A percentile compares a stretch with the other conserved stretches of the same genome.
These are phyloP conservation scores for Polyporus tsugae DNA, from an alignment of 1,284 basidiomycete genomes.

Conservation along the genomic window DNA sequence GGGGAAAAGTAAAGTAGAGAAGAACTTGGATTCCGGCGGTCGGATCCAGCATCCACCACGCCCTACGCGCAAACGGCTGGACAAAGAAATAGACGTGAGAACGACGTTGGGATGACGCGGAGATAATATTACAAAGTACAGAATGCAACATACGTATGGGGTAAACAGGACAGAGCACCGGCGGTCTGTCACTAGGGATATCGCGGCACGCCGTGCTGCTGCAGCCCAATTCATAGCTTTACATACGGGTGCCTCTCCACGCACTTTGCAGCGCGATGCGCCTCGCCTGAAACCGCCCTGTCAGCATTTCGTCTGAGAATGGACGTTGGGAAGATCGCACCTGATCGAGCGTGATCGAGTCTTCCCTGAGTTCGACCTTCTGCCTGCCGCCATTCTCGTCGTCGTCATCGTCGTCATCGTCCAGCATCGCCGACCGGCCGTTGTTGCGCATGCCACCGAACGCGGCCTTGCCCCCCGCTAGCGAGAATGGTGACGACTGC, in stretches of 20 bases:
- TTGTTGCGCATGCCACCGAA: constrained; percentile 72
- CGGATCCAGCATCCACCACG: not conserved
- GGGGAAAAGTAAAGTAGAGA: not conserved
- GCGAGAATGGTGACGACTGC: constrained; percentile 77
- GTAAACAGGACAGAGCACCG: constrained; percentile 2
- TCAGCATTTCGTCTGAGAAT: constrained; percentile 19
- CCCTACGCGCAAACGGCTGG: constrained; percentile 11
- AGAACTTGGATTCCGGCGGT: not conserved
- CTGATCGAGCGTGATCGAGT: constrained; percentile 89
- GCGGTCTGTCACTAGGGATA: constrained; percentile 26
- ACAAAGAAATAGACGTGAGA: constrained; percentile 10
- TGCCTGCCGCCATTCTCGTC: constrained; percentile 76
- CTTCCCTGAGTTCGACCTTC: constrained; percentile 77
- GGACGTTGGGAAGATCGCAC: constrained; percentile 48
- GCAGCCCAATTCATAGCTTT: constrained; percentile 25
- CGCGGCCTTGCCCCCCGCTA: constrained; percentile 82
- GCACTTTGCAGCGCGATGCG: constrained; percentile 80
- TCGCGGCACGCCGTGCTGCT: constrained; percentile 11
- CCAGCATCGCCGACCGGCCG: constrained; percentile 52
- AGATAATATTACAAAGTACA: constrained; percentile 13
- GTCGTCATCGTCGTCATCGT: constrained; percentile 58
- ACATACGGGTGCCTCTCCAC: constrained; percentile 67
- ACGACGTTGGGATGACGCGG: not conserved
- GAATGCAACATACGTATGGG: constrained; percentile 11
- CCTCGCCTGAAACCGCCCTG: constrained; percentile 54